Conservation (phyloP, 345 rosid species). For the Hibiscus syriacus region DNA sequence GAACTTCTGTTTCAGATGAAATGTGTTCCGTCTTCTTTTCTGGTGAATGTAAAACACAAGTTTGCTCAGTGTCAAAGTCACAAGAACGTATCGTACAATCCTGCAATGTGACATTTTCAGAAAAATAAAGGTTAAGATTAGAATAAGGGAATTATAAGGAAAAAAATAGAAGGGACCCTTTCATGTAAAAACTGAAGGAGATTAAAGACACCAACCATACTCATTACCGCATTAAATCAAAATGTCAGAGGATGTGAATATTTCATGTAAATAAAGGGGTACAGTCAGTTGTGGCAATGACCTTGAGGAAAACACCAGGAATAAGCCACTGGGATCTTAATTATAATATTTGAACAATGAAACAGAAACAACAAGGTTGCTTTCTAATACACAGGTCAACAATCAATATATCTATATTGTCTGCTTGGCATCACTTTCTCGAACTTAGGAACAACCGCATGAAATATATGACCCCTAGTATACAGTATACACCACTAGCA, state of each 20-base stretch:
- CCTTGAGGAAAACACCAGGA: slow-evolving; percentile 1
- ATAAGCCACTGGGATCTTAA: background rate
- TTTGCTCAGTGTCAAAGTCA: slow-evolving; percentile 90
- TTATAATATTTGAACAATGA: background rate
- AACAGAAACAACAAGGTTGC: background rate
- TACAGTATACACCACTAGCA: background rate
- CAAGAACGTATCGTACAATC: slow-evolving; percentile 94
- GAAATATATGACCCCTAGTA: background rate
- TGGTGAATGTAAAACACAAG: slow-evolving; percentile 90
- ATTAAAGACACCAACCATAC: background rate
- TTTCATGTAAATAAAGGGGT: background rate
- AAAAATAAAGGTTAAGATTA: background rate
- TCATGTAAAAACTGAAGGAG: background rate
- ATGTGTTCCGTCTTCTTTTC: slow-evolving; percentile 78
- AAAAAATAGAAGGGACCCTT: background rate
- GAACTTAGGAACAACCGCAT: background rate
- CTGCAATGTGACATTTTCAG: slow-evolving; percentile 27
- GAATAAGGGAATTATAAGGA: background rate
- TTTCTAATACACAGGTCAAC: background rate
- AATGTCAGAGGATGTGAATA: background rate
- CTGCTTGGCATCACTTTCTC: background rate
- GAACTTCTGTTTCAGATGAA: slow-evolving; percentile 74
- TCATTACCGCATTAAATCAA: background rate
- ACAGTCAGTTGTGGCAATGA: background rate
- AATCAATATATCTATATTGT: background rate